phyloP scores from a whole-genome alignment of 2,329 filamentous ascomycete genomes.

The Pseudocercospora crystallina region DNA sequence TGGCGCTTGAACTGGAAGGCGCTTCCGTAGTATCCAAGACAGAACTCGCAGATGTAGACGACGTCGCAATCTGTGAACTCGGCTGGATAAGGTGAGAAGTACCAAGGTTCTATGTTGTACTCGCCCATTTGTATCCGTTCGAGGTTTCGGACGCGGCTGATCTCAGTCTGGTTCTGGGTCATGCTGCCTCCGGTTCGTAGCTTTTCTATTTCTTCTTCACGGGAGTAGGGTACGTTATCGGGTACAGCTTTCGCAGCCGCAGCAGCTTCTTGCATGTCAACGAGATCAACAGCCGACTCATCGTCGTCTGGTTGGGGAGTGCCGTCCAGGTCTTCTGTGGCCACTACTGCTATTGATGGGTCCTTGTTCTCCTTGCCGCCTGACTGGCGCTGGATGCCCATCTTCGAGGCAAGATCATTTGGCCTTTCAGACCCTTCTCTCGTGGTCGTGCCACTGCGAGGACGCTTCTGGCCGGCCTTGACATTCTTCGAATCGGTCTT shows the following conservation, averaged over 20 bases:
- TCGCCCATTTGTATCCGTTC: conserved; percentile 92
- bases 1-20: conserved; percentile 81
- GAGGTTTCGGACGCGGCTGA: conserved; percentile 92
- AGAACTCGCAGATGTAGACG: conserved; percentile 97
- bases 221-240: conserved; percentile 59
- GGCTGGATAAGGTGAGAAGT: conserved; percentile 95
- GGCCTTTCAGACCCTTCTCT: conserved; percentile 39
- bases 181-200: conserved; percentile 91
- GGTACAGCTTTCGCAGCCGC: conserved; percentile 54
- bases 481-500: conserved; percentile 37
- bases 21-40: conserved; percentile 84
- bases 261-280: conserved; percentile 54
- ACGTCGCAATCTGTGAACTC: conserved; percentile 83
- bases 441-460: conserved; percentile 44
- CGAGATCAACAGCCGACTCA: conserved; percentile 53
- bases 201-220: conserved; percentile 94
- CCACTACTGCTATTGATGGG: conserved; percentile 42
- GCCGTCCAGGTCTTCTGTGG: conserved; percentile 48
- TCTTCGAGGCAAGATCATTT: conserved; percentile 56
- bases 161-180: conserved; percentile 97
- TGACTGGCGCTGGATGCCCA: conserved; percentile 43
- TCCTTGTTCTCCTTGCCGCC: conserved; percentile 62
- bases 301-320: conserved; percentile 51
- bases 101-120: conserved; percentile 93
- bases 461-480: conserved; percentile 49